Evolutionary conservation across 257 asterid species (phyloP), one percentile per base, ranked within the genome.

Genomic region (Solanum tarijense): DNA sequence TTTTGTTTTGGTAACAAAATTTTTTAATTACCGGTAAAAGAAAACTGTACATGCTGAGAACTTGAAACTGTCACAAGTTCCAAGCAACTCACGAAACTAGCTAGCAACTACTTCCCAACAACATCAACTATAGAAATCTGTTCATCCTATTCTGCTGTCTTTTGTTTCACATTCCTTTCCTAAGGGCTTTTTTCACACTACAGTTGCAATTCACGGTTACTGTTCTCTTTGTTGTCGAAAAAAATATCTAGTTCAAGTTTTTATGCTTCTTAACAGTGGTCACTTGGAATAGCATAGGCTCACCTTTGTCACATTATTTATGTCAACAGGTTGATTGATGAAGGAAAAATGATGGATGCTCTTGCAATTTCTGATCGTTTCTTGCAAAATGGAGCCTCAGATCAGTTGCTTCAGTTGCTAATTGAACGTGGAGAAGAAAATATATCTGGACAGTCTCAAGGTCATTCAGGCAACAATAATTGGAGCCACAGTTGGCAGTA

Each of bases 401-500:
- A 97, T 86, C 90, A 91, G 89, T 90, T 97, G 92, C 99, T 97
- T 91, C 94, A 94, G 91, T 91, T 95, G 91, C 95, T 97, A 89
- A 90, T 96, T 89, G 91, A 89, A 88, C 91, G 88, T 83, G 96
- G 89, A 29, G 98, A 96, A 91, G 97, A 95, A 83, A 94, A 92
- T 62, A 78, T 83, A 72, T 68, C 94, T 4, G 97, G 88, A 86
- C 94, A 88, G 88, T 86, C 93, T 88, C 96, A 90, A 85, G 91
- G 93, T 87, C 90, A 92, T 87, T 90, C 96, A 62, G 91, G 96
- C 88, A 91, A 89, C 89, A 92, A 83, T 83, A 87, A 91, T 84
- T 93, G 96, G 96, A 96, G 98, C 96, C 91, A 90, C 87, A 96
- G 94, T 90, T 97, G 99, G 99, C 98, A 96, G 90, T 96, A 94